Conservation (phyloP, 176 grass and related monocot species). For the Hyparrhenia diplandra region DNA sequence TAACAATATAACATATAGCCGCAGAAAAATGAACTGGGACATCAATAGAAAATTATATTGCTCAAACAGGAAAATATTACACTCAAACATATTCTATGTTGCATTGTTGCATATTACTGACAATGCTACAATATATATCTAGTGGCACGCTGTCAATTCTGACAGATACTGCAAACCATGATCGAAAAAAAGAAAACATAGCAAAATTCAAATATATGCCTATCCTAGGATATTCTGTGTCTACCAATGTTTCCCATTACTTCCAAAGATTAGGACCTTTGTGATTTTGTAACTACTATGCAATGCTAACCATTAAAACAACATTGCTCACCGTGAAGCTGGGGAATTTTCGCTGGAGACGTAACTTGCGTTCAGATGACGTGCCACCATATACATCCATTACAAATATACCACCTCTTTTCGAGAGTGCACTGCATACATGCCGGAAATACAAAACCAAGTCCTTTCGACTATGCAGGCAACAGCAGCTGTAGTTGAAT, state of each 20-base stretch:
- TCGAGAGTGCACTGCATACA: slow-evolving; percentile 61
- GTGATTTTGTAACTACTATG: not conserved
- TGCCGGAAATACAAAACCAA: slow-evolving; percentile 86
- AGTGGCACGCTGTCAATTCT: not conserved
- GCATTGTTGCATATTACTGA: not conserved
- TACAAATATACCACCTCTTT: slow-evolving; percentile 80
- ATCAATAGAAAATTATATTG: not conserved
- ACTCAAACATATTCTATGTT: not conserved
- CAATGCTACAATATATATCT: not conserved
- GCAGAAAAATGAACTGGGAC: not conserved
- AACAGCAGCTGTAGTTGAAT: slow-evolving; percentile 98
- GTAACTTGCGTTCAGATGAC: slow-evolving; percentile 85
- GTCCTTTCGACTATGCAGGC: slow-evolving; percentile 74
- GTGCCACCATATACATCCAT: slow-evolving; percentile 94
- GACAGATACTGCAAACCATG: not conserved
- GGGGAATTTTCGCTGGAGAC: slow-evolving; percentile 67
- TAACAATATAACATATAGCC: not conserved
- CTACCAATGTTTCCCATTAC: not conserved
- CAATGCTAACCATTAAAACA: not conserved
- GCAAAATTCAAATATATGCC: not conserved
- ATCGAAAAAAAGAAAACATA: not conserved
- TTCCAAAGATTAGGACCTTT: not conserved
- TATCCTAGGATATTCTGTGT: not conserved
- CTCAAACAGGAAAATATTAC: not conserved
- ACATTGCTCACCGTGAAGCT: slow-evolving; percentile 66